Evolutionary conservation across 805 yeast genomes (phyloP).

Genomic region (Cyberlindnera xylosilytica): DNA sequence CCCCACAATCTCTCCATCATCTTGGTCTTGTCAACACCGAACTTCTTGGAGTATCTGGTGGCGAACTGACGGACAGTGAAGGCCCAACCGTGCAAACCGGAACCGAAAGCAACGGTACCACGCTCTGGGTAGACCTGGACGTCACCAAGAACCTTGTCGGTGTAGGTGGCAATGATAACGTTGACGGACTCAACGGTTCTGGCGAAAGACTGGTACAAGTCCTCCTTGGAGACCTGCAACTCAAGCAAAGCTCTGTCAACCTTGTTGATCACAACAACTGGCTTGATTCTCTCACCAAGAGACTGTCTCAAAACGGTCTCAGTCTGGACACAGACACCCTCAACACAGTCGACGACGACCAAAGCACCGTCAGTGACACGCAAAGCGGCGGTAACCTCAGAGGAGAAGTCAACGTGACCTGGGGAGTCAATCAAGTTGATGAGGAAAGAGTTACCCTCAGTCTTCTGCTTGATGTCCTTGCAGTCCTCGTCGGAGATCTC

Average conservation of each 20-base stretch:
- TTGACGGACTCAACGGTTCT: constrained; percentile 99
- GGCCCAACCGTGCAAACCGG: constrained; percentile 99
- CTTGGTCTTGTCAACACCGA: constrained; percentile 97
- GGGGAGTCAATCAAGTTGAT: constrained; percentile 99
- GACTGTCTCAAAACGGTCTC: constrained; percentile 99
- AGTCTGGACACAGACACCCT: constrained; percentile 99
- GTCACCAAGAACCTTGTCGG: constrained; percentile 89
- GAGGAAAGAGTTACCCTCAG: constrained; percentile 88
- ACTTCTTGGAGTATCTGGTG: constrained; percentile 95
- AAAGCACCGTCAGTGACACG: constrained; percentile 99
- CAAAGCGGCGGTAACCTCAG: constrained; percentile 99
- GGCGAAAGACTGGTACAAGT: constrained; percentile 94
- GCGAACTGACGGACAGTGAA: constrained; percentile 99
- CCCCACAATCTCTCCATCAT: constrained; percentile 99
- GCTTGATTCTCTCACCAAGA: constrained; percentile 98
- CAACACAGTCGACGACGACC: constrained; percentile 98
- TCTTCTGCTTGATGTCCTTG: constrained; percentile 82
- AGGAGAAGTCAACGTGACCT: constrained; percentile 99
- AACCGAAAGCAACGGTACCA: constrained; percentile 99
- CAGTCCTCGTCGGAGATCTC: constrained; percentile 85
- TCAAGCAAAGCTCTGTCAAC: constrained; percentile 99
- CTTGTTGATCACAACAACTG: constrained; percentile 97
- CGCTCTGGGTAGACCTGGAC: constrained; percentile 97
- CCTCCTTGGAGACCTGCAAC: constrained; percentile 98
- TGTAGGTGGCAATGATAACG: constrained; percentile 95